Conservation (phyloP, 208 protist genomes). For the Porcisia hertigi region DNA sequence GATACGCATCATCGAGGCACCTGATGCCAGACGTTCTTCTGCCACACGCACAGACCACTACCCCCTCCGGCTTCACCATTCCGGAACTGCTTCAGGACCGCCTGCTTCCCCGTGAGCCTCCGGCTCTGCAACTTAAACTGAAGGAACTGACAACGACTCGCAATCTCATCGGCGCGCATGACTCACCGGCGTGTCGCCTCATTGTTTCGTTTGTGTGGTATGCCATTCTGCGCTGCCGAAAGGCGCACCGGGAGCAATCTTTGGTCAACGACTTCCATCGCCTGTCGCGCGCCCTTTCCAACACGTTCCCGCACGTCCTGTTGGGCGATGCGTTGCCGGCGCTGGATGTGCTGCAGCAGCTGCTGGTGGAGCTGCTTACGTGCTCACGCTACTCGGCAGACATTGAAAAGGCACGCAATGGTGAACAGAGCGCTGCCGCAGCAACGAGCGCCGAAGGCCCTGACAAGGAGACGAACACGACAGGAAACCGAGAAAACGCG, state of each 20-base stretch:
- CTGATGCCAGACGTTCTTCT: constrained; percentile 19
- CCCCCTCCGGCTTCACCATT: constrained; percentile 18
- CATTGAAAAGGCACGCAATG: too few relatives aligned
- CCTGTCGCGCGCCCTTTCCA: constrained; percentile 9
- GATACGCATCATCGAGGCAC: not conserved
- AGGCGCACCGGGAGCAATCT: constrained; percentile 28
- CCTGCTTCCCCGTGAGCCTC: constrained; percentile 23
- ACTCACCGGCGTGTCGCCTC: constrained; percentile 26
- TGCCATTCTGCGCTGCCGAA: constrained; percentile 28
- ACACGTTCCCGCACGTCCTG: constrained; percentile 20
- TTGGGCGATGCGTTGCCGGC: constrained; percentile 18
- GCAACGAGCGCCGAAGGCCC: not conserved
- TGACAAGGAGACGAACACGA: not conserved
- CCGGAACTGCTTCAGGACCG: constrained; percentile 29
- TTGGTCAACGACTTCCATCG: constrained; percentile 23
- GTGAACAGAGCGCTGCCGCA: not conserved
- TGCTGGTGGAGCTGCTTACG: constrained; percentile 25
- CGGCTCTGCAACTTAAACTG: constrained; percentile 16
- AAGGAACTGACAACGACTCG: constrained; percentile 19
- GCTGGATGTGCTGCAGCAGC: constrained; percentile 32
- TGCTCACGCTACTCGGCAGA: constrained; percentile 8
- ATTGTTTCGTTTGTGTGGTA: constrained; percentile 21
- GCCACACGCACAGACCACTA: constrained; percentile 14
- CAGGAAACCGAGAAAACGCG: not conserved
- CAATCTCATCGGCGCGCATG: constrained; percentile 16